Evolutionary conservation across 176 grass and related monocot genomes (phyloP), one percentile per base, ranked within the genome.

Genomic region (Eleusine indica): DNA sequence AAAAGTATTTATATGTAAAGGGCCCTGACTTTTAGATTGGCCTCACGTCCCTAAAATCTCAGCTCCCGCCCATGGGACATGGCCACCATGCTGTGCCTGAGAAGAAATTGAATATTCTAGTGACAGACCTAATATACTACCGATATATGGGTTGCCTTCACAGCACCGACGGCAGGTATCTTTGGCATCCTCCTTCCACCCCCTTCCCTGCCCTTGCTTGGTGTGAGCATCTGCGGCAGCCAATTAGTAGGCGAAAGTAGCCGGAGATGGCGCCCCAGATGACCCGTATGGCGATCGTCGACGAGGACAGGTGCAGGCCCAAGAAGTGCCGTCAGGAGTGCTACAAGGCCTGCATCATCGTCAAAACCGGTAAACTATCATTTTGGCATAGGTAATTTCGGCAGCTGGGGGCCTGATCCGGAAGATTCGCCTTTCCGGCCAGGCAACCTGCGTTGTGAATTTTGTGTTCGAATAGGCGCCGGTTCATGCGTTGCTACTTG

Each of bases 251-350:
- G 60, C 30, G 10, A 63, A 25, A 28, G 60, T 22, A 9, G 60
- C 22, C 9, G 19, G 83, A 68, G 67, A 98, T 95, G 93, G 87
- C 93, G 80, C 93, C 93, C 53, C 93, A 93, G 65, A 67, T 98
- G 21, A 98, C 90, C 6, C 96, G 96, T 77, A 91, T 98, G n/a
- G 96, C 96, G 4, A 95, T 98, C 66, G 93, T 98, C 5, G 95
- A 88, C 82, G 85, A 91, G 63, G 96, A 98, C 77, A 90, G 82
- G 51, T 98, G 96, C 85, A 98, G 95, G 43, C 96, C 93, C 32
- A 98, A 98, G 72, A 98, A 98, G 91, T 98, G 96, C 83, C 86
- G 89, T 41, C 96, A 98, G 82, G 92, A 98, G 84, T 98, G 96
- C 87, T 93, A 95, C 89, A 98, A 93, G 85, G 95, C 89, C 68